These are phyloP conservation scores for Pseudozyma tsukubaensis DNA, from an alignment of 1,284 basidiomycete species.

Conservation along the genomic window DNA sequence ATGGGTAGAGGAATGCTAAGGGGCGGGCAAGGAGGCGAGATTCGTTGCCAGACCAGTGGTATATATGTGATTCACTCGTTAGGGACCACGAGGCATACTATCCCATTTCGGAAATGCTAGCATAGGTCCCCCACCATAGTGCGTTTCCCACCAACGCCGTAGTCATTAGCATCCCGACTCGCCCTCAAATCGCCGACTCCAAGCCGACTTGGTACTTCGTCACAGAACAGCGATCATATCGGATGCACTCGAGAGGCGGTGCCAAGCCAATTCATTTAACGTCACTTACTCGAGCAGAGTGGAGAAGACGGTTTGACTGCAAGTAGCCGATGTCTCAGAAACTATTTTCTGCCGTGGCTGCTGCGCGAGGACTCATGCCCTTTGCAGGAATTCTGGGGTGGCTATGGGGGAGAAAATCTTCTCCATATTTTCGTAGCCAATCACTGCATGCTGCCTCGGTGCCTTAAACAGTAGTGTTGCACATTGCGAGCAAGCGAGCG, in stretches of 20 bases:
- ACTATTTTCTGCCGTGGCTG: neutral
- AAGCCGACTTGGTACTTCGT: no score
- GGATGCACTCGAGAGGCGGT: no score
- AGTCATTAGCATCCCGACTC: no score
- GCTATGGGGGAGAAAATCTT: neutral
- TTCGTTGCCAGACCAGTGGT: no score
- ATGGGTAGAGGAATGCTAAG: no score
- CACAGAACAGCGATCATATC: no score
- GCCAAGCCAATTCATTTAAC: slow-evolving; percentile 9
- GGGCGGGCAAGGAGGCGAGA: neutral
- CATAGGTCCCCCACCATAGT: no score
- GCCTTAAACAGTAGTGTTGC: slow-evolving; percentile 9
- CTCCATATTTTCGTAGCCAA: neutral
- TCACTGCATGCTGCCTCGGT: neutral
- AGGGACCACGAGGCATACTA: no score
- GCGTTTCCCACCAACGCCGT: no score
- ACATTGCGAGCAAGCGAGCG: slow-evolving; percentile 3
- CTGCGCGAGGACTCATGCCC: slow-evolving; percentile 1
- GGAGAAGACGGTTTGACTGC: slow-evolving; percentile 5
- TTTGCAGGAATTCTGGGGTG: neutral
- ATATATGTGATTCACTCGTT: no score
- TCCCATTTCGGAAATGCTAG: no score
- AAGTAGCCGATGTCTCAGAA: slow-evolving; percentile 4
- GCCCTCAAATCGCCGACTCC: no score
- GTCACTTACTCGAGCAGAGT: slow-evolving; percentile 4